A percentile compares a stretch with the other conserved stretches of the same genome.
These are phyloP conservation scores for Paramecium caudatum DNA, from an alignment of 73 alveolate genomes.

Conservation along the genomic window DNA sequence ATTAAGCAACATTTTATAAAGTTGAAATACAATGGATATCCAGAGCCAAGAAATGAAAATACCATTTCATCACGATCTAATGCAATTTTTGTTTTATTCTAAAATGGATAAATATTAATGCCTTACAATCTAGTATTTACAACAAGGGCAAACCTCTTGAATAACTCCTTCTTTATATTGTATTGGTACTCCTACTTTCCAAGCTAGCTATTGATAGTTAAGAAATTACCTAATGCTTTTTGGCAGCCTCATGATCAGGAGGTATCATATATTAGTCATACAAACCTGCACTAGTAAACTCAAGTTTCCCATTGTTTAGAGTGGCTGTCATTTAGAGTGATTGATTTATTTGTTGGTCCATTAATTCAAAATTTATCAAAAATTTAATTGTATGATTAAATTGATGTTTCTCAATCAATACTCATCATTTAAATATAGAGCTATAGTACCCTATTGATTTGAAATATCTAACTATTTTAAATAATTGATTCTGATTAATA, in stretches of 20 bases:
- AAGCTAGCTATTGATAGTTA: slow-evolving; percentile 12
- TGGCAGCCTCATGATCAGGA: slow-evolving; percentile 30
- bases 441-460: no score
- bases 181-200: slow-evolving; percentile 68
- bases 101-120: not conserved
- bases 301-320: slow-evolving; percentile 14
- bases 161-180: slow-evolving; percentile 21
- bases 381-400: no score
- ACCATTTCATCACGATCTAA: slow-evolving; percentile 35
- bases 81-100: slow-evolving; percentile 50
- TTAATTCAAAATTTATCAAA: no score
- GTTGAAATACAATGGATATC: slow-evolving; percentile 73
- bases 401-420: no score
- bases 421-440: no score
- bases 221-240: slow-evolving; percentile 49
- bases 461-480: no score
- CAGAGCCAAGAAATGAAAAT: slow-evolving; percentile 75
- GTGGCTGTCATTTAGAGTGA: slow-evolving; percentile 31
- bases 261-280: slow-evolving; percentile 65
- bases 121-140: slow-evolving; percentile 53
- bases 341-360: no score
- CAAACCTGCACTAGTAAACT: slow-evolving; percentile 9
- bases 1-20: slow-evolving; percentile 72
- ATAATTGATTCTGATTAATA: no score
- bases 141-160: slow-evolving; percentile 69